Evolutionary conservation across 257 asterid genomes (phyloP).

Genomic region (Solanum verrucosum): DNA sequence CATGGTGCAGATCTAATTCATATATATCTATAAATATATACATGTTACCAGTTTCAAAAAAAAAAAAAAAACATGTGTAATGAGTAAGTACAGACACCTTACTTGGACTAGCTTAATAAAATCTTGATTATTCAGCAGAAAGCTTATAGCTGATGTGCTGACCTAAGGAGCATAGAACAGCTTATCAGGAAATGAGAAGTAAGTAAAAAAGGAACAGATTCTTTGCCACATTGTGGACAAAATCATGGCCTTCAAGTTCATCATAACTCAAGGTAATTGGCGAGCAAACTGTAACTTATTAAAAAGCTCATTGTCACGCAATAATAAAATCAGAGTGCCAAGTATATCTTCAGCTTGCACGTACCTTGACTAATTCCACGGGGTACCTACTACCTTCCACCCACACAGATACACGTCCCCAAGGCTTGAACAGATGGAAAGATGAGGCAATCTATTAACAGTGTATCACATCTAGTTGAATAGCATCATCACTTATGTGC

Average conservation of each 20-base stretch:
- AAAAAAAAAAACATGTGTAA: too few relatives aligned
- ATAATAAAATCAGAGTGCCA: neutral
- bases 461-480: neutral
- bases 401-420: neutral
- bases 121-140: slow-evolving; percentile 77
- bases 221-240: neutral
- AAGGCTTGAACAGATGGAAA: neutral
- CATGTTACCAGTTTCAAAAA: too few relatives aligned
- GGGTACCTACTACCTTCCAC: neutral
- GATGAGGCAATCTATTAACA: neutral
- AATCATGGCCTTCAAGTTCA: neutral
- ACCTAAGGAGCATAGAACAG: slow-evolving; percentile 37
- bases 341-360: neutral
- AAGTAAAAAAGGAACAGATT: neutral
- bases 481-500: neutral
- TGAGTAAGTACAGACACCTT: slow-evolving; percentile 5
- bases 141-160: slow-evolving; percentile 60
- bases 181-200: neutral
- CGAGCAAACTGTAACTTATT: neutral
- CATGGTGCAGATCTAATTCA: too few relatives aligned
- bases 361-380: neutral
- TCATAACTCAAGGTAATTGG: neutral
- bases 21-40: too few relatives aligned
- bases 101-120: slow-evolving; percentile 89
- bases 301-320: neutral